Percentiles rank a stretch among this genome's conserved stretches.
Evolutionary conservation across 768 basidiomycete species (phyloP).

Genomic region (Serendipita indica): DNA sequence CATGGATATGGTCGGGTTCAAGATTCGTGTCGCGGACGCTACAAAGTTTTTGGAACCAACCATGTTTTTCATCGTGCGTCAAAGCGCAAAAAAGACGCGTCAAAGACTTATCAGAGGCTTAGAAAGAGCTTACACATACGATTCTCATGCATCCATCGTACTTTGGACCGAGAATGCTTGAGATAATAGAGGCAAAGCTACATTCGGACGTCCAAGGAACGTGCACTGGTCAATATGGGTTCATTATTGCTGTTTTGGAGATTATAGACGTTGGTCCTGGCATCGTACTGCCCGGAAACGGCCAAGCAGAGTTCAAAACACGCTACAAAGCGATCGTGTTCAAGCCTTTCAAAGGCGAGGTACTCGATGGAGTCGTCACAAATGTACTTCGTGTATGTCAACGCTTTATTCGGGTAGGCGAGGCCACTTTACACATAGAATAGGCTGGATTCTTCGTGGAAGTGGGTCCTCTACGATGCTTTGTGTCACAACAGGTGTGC

Average conservation of each 20-base stretch:
- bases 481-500: slow-evolving; percentile 87
- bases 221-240: slow-evolving; percentile 88
- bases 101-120: slow-evolving; percentile 1
- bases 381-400: slow-evolving; percentile 81
- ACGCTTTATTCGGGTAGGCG: neutral
- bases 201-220: slow-evolving; percentile 96
- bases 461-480: slow-evolving; percentile 85
- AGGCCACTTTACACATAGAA: slow-evolving; percentile 6
- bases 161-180: slow-evolving; percentile 90
- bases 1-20: slow-evolving; percentile 6
- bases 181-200: slow-evolving; percentile 83
- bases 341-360: slow-evolving; percentile 99
- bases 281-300: slow-evolving; percentile 79
- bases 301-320: slow-evolving; percentile 91
- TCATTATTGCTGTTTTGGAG: slow-evolving; percentile 83
- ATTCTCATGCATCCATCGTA: slow-evolving; percentile 96
- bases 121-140: slow-evolving; percentile 97
- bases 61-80: slow-evolving; percentile 13
- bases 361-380: slow-evolving; percentile 89
- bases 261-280: slow-evolving; percentile 87
- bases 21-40: neutral
- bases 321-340: slow-evolving; percentile 94
- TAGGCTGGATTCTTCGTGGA: slow-evolving; percentile 99
- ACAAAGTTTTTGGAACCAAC: slow-evolving; percentile 1
- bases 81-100: neutral